Conservation (phyloP, 1,139 yeast species). For the Nakaseomyces nivariensis region DNA sequence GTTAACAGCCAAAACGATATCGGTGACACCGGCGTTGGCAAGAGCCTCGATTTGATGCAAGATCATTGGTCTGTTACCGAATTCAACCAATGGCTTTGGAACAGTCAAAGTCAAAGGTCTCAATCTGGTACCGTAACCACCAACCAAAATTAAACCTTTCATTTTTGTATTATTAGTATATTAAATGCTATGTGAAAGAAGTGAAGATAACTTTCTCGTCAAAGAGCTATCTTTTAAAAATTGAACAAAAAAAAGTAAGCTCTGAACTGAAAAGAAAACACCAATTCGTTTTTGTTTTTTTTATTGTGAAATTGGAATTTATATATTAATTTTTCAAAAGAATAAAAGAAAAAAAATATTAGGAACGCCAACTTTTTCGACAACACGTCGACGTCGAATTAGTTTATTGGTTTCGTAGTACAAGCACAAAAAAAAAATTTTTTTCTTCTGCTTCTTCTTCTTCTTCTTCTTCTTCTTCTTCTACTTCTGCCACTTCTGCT, state of each 20-base stretch:
- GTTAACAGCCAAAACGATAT: slow-evolving; percentile 96
- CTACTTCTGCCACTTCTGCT: background rate
- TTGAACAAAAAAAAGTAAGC: background rate
- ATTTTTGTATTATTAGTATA: slow-evolving; percentile 32
- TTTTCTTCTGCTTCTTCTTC: background rate
- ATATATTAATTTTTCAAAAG: background rate
- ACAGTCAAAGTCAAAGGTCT: slow-evolving; percentile 95
- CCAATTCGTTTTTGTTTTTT: background rate
- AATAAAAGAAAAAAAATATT: background rate
- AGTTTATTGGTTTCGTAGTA: too few relatives aligned
- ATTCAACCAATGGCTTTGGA: slow-evolving; percentile 98
- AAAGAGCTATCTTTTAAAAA: background rate
- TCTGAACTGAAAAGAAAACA: background rate
- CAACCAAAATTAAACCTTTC: slow-evolving; percentile 98
- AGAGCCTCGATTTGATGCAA: slow-evolving; percentile 96
- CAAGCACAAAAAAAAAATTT: background rate
- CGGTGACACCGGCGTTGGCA: slow-evolving; percentile 98
- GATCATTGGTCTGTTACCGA: slow-evolving; percentile 96
- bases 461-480: background rate
- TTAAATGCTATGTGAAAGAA: background rate
- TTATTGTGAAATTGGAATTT: background rate
- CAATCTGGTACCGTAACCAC: slow-evolving; percentile 99
- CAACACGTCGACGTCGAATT: background rate
- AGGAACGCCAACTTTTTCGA: background rate
- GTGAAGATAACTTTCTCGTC: background rate